Evolutionary conservation across 805 yeast genomes (phyloP).

Genomic region (Isabelozyma rhagii): DNA sequence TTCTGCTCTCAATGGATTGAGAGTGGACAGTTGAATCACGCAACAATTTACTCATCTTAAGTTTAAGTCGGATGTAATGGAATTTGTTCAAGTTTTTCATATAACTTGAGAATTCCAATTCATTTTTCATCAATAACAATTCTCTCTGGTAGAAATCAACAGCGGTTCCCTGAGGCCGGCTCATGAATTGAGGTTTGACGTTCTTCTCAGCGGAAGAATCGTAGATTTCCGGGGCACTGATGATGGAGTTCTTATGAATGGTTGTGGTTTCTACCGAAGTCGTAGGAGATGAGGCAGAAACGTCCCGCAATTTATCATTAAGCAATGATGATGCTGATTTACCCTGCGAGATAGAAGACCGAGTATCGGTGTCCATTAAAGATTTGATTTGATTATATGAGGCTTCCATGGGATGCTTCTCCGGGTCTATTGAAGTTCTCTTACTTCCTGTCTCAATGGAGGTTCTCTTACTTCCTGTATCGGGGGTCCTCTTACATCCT

Average conservation of each 20-base stretch:
- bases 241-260: slow-evolving; percentile 11
- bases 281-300: slow-evolving; percentile 17
- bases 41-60: slow-evolving; percentile 5
- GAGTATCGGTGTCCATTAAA: no score
- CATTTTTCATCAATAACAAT: slow-evolving; percentile 53
- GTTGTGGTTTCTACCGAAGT: slow-evolving; percentile 18
- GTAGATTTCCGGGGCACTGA: neutral
- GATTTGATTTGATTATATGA: no score
- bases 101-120: slow-evolving; percentile 57
- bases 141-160: slow-evolving; percentile 56
- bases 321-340: slow-evolving; percentile 3
- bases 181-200: neutral
- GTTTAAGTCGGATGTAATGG: slow-evolving; percentile 14
- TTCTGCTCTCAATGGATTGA: slow-evolving; percentile 5
- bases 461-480: no score
- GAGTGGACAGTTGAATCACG: slow-evolving; percentile 9
- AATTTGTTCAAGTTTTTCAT: slow-evolving; percentile 45
- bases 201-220: no score
- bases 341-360: neutral
- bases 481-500: no score
- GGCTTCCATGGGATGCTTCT: no score
- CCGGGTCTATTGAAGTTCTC: no score
- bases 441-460: no score
- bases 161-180: slow-evolving; percentile 12
- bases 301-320: slow-evolving; percentile 12